phyloP scores from a whole-genome alignment of 2,329 filamentous ascomycete species.

The Fusarium sp. region DNA sequence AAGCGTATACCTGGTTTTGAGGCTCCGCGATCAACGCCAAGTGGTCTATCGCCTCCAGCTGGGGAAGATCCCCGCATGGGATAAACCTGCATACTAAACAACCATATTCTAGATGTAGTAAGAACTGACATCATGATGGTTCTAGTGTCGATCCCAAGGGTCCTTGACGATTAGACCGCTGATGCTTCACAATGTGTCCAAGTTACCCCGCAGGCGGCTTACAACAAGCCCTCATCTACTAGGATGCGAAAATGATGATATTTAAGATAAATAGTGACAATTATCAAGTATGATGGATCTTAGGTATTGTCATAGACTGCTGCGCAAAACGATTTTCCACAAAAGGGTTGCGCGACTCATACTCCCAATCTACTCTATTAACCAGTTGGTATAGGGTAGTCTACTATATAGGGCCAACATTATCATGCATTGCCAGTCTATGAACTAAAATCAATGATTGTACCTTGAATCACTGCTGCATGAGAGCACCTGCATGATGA shows the following conservation, averaged over 20 bases:
- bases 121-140: constrained; percentile 37
- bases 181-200: neutral
- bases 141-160: constrained; percentile 34
- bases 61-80: constrained; percentile 25
- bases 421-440: too few species aligned
- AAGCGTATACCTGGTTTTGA: constrained; percentile 12
- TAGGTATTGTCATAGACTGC: too few species aligned
- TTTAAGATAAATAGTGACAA: too few species aligned
- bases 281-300: too few species aligned
- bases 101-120: constrained; percentile 32
- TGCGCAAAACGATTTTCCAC: too few species aligned
- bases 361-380: neutral
- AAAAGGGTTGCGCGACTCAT: neutral
- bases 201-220: neutral
- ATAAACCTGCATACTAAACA: constrained; percentile 31
- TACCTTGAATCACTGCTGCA: too few species aligned
- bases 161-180: constrained; percentile 18
- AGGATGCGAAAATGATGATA: neutral
- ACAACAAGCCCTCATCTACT: neutral
- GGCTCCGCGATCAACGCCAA: constrained; percentile 32
- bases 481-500: too few species aligned
- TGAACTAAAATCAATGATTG: too few species aligned
- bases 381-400: constrained; percentile 14
- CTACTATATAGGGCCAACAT: too few species aligned
- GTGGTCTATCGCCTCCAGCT: constrained; percentile 23